A percentile compares a stretch with the other conserved stretches of the same genome.
Conservation (phyloP, 345 rosid species). For the Salix exigua region DNA sequence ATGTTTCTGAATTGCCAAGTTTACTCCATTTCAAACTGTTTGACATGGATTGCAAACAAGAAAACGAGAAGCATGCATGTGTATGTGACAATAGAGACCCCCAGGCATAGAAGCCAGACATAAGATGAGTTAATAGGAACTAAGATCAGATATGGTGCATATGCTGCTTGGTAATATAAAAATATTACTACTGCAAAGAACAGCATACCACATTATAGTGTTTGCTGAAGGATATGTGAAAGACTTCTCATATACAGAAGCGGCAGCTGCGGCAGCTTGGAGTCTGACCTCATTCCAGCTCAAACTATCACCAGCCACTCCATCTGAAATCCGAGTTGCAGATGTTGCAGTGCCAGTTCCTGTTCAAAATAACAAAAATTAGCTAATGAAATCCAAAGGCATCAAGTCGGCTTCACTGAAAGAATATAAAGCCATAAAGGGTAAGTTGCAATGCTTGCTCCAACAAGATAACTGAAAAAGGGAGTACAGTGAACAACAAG, state of each 20-base stretch:
- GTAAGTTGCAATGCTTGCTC: neutral
- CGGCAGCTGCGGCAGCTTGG: constrained; percentile 82
- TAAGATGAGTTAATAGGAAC: neutral
- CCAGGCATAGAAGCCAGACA: neutral
- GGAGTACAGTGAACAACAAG: neutral
- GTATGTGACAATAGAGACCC: neutral
- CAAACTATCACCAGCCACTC: constrained; percentile 33
- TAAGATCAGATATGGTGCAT: neutral
- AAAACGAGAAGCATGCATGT: neutral
- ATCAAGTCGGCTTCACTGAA: neutral
- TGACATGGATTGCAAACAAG: neutral
- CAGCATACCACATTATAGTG: constrained; percentile 55
- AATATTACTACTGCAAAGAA: constrained; percentile 4
- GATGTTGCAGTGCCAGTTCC: constrained; percentile 44
- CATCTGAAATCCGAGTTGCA: constrained; percentile 46
- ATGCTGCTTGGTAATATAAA: neutral
- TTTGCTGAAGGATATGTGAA: constrained; percentile 75
- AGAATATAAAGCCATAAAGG: neutral
- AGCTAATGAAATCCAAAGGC: constrained; percentile 4
- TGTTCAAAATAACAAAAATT: constrained; percentile 27
- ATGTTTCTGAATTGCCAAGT: neutral
- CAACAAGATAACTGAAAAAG: neutral
- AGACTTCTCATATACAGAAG: constrained; percentile 74
- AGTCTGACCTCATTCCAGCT: constrained; percentile 69
- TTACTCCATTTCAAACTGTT: neutral